Base-by-base conservation (phyloP, 169 alveolate genomes). In the Eimeria zaria region DNA sequence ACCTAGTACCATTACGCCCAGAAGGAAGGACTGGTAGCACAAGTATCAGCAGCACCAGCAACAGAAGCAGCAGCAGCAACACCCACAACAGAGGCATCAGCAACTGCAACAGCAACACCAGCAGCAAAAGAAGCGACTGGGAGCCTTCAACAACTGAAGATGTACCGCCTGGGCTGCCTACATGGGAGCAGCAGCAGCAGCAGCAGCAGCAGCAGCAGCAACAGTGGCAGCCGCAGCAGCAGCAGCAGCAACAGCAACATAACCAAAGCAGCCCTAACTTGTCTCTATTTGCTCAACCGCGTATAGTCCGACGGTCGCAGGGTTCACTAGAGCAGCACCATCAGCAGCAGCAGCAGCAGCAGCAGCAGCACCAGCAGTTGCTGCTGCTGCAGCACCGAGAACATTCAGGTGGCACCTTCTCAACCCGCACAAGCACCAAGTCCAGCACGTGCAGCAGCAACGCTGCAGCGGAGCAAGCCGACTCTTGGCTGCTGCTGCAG, bases 381-480 rank as follows among this genome's bases (percentile, higher is more conserved):
- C n/a, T n/a, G n/a, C n/a, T n/a, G 84, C 18, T 73, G 84, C 53
- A 20, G 3, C 53, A n/a, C 18, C 39, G 84, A 36, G 84, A 41
- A 33, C 84, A 73, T 27, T 73, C 84, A 73, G 58, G 24, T 18
- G 89, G 48, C 64, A 46, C 89, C 27, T 78, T 44, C 64, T 78
- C 89, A 7, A 78, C 89, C 36, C 62, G 89, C 64, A 78, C 89
- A 3, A 78, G 89, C 89, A 78, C 89, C 64, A 78, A 78, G 89
- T 44, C 89, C 9, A 78, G 89, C 64, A 48, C 89, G 24, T 44
- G 60, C 64, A 78, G 89, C 64, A 78, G 89, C 89, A 78, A 39
- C 64, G 48, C 24, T 41, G 48, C 33, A 36, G 39, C 39, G 8
- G 89, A 78, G 67, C 18, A 60, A 33, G 64, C 89, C 6, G 67